Evolutionary conservation across 192 early-diverging fungal genomes (phyloP).

Genomic region (Oehlia diaphana): DNA sequence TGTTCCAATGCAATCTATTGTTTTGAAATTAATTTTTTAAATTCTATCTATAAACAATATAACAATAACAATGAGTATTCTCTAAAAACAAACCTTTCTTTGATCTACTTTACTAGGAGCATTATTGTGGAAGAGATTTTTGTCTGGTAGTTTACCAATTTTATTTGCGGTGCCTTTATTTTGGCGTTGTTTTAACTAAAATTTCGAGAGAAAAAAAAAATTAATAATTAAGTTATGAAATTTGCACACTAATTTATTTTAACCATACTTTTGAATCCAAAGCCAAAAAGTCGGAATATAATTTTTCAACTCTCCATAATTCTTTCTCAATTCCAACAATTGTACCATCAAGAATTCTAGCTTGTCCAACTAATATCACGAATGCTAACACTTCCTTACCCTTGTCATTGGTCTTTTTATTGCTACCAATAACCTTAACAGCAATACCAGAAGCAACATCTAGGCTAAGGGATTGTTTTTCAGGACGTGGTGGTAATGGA

Average conservation of each 20-base stretch:
- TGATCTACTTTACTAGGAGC: conserved; percentile 86
- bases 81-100: conserved; percentile 59
- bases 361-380: conserved; percentile 50
- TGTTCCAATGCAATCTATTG: conserved; percentile 67
- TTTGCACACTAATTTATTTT: neutral
- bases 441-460: conserved; percentile 30
- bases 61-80: conserved; percentile 17
- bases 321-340: conserved; percentile 38
- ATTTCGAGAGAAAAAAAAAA: neutral
- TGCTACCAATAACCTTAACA: conserved; percentile 50
- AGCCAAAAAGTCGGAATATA: conserved; percentile 81
- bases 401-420: conserved; percentile 73
- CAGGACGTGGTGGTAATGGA: neutral
- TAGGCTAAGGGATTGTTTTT: neutral
- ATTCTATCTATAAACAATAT: neutral
- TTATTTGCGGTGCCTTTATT: conserved; percentile 34
- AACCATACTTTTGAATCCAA: conserved; percentile 74
- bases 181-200: conserved; percentile 28
- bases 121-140: conserved; percentile 76
- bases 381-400: conserved; percentile 74
- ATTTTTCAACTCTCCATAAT: conserved; percentile 85
- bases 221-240: conserved; percentile 1
- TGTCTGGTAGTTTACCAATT: conserved; percentile 82
- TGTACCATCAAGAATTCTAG: conserved; percentile 32
- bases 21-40: conserved; percentile 13